Evolutionary conservation across 371 early-diverging fungal genomes (phyloP), one percentile per base, ranked within the genome.

Genomic region (Saksenaea vasiformis): DNA sequence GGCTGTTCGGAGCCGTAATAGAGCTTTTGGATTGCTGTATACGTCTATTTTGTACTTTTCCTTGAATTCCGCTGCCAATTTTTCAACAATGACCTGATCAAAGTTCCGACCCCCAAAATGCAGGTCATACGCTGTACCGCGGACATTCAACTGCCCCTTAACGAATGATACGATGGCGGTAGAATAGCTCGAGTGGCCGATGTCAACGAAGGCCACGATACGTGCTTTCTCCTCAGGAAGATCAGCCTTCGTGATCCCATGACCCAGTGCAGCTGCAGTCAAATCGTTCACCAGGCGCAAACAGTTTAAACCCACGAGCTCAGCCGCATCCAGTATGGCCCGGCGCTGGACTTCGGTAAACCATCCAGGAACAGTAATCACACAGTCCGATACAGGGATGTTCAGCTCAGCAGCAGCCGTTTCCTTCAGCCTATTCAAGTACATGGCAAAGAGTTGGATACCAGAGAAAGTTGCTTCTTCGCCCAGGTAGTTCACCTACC

Each of bases 231-330:
- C 91, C 80, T 96, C 97, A 65, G 98, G 98, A 60, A 98, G 85
- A 77, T 98, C 98, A 35, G 85, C 82, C 88, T 96, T 97, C 76
- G 98, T 98, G 77, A 98, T 97, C 78, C 98, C 98, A 70, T 97
- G 97, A 56, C 94, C 96, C 62, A 98, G 89, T 38, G 98, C 97
- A 60, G 92, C 89, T 26, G 97, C 96, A 41, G 97, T 95, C 68
- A 87, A 87, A 66, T 98, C 98, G 79, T 96, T 95, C 76, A 98
- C 87, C 60, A 97, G 76, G 63, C 96, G 89, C 68, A 98, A 84
- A 66, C 90, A 90, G 87, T 95, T 97, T 64, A 98, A 77, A 17
- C 95, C 95, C 15, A 94, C 93, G 64, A 98, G 90, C 71, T 93
- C 87, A 58, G 95, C 87, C 36, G 97, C 97, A 73, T 92, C 90